phyloP scores from a whole-genome alignment of 1,284 basidiomycete genomes.

The Ceratobasidium papillatum region DNA sequence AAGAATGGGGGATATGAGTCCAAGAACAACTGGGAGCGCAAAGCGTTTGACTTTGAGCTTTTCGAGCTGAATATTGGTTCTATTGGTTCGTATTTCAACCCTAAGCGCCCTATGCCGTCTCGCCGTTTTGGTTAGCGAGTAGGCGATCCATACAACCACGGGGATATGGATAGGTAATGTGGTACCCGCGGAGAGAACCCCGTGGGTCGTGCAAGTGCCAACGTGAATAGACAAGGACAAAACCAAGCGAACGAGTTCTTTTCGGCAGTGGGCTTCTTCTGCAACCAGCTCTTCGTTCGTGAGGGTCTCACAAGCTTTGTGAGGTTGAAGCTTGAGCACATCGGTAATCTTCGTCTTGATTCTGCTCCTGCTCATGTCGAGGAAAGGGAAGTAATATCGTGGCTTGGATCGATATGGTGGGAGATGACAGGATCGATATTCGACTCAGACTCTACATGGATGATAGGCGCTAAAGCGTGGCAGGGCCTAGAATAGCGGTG shows the following conservation, averaged over 20 bases:
- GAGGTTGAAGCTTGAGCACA: slow-evolving; percentile 8
- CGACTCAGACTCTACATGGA: background rate
- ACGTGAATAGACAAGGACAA: slow-evolving; percentile 22
- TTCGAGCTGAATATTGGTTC: background rate
- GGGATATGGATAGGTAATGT: slow-evolving; percentile 22
- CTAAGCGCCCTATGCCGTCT: slow-evolving; percentile 8
- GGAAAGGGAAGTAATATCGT: background rate
- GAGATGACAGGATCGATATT: background rate
- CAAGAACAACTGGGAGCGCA: background rate
- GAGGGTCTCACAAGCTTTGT: slow-evolving; percentile 1
- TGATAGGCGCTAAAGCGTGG: slow-evolving; percentile 3
- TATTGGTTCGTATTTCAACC: background rate
- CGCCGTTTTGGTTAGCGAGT: background rate
- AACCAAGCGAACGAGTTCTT: slow-evolving; percentile 26
- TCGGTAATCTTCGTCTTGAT: slow-evolving; percentile 6
- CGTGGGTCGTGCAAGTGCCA: slow-evolving; percentile 27
- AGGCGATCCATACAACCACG: slow-evolving; percentile 26
- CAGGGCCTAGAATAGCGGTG: slow-evolving; percentile 17
- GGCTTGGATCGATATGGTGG: background rate
- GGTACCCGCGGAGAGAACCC: slow-evolving; percentile 16
- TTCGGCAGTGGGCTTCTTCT: slow-evolving; percentile 3
- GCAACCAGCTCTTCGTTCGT: slow-evolving; percentile 7
- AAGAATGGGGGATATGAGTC: slow-evolving; percentile 14
- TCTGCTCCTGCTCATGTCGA: slow-evolving; percentile 1
- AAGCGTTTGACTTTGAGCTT: slow-evolving; percentile 10